phyloP scores from a whole-genome alignment of 2,329 filamentous ascomycete species.

The Fusarium sp. region DNA sequence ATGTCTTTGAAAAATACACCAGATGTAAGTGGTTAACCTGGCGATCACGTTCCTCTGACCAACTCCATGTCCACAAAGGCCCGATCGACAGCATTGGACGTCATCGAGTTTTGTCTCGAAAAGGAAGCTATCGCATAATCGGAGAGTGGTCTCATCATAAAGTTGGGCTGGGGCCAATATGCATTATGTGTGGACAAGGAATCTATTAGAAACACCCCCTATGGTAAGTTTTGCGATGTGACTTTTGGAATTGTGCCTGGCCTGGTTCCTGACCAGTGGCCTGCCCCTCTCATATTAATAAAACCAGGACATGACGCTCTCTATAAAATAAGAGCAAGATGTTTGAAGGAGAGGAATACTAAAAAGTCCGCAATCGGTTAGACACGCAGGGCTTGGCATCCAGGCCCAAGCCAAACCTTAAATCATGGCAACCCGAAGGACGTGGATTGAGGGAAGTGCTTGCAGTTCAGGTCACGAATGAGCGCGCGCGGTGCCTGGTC shows the following conservation, averaged over 20 bases:
- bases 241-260: conserved; percentile 21
- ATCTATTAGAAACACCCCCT: conserved; percentile 13
- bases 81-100: conserved; percentile 12
- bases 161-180: neutral
- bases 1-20: neutral
- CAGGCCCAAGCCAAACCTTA: conserved; percentile 26
- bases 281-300: conserved; percentile 1
- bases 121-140: conserved; percentile 5
- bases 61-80: conserved; percentile 2
- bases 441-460: conserved; percentile 5
- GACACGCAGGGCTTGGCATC: conserved; percentile 29
- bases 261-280: conserved; percentile 8
- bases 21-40: conserved; percentile 13
- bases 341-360: neutral
- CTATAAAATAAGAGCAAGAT: conserved; percentile 6
- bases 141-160: neutral
- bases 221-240: conserved; percentile 19
- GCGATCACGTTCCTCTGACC: conserved; percentile 34
- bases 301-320: conserved; percentile 8
- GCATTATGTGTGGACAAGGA: conserved; percentile 12
- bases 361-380: conserved; percentile 30
- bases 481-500: conserved; percentile 23
- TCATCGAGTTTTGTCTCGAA: conserved; percentile 12
- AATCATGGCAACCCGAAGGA: conserved; percentile 26
- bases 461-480: conserved; percentile 22